A percentile compares a stretch with the other conserved stretches of the same genome.
These are phyloP conservation scores for Phytophthora vignae DNA, from an alignment of 352 stramenopile genomes.

Conservation along the genomic window DNA sequence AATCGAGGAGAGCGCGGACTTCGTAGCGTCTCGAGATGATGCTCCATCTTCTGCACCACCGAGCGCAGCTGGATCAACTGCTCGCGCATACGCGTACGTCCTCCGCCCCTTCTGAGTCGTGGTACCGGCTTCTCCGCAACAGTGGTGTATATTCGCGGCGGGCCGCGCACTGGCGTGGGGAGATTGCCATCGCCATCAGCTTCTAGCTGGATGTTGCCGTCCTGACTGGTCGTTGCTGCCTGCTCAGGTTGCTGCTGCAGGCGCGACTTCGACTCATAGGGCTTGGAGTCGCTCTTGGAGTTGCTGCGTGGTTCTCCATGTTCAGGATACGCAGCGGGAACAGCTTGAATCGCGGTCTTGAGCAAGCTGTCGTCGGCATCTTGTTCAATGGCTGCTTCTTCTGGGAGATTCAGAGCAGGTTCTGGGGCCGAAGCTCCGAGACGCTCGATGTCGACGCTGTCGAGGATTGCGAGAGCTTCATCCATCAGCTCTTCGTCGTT, in stretches of 20 bases:
- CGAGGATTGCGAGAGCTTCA: slow-evolving; percentile 31
- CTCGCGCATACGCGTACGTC: slow-evolving; percentile 18
- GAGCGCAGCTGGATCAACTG: slow-evolving; percentile 31
- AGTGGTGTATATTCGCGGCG: background rate
- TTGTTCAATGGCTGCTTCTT: background rate
- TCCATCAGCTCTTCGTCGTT: slow-evolving; percentile 26
- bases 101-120: slow-evolving; percentile 5
- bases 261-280: background rate
- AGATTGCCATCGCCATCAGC: background rate
- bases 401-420: background rate
- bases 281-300: background rate
- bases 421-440: slow-evolving; percentile 6
- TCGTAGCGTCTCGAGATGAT: slow-evolving; percentile 24
- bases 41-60: slow-evolving; percentile 36
- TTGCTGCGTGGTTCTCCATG: background rate
- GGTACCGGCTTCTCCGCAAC: background rate
- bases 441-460: slow-evolving; percentile 23
- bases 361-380: slow-evolving; percentile 17
- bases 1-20: slow-evolving; percentile 23
- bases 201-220: background rate
- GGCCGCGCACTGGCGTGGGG: background rate
- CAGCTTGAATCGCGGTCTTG: slow-evolving; percentile 20
- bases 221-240: background rate
- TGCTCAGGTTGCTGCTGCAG: background rate
- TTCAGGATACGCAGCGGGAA: slow-evolving; percentile 10